A percentile compares a stretch with the other conserved stretches of the same genome.
Conservation (phyloP, 768 basidiomycete genomes). For the Pholiota microspora region DNA sequence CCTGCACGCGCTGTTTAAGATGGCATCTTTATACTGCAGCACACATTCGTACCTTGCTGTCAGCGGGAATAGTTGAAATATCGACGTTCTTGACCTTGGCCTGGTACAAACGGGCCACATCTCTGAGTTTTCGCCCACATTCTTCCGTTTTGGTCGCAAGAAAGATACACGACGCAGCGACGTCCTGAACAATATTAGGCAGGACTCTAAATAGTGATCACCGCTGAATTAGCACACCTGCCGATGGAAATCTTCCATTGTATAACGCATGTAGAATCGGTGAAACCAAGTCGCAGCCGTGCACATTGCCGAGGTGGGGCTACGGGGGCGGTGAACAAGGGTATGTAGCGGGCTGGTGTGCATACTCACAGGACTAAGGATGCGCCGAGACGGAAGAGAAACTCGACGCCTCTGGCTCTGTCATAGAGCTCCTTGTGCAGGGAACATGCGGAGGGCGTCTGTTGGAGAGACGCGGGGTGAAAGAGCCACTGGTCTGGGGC, state of each 20-base stretch:
- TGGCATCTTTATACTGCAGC: constrained; percentile 4
- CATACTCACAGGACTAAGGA: constrained; percentile 70
- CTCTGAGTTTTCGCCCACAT: constrained; percentile 82
- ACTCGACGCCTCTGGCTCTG: constrained; percentile 79
- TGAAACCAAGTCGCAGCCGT: constrained; percentile 92
- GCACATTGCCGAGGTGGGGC: constrained; percentile 78
- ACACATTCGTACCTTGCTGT: constrained; percentile 54
- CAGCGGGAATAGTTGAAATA: constrained; percentile 52
- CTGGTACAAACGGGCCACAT: constrained; percentile 74
- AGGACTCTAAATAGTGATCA: constrained; percentile 9
- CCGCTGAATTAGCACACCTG: constrained; percentile 49
- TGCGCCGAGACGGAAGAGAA: constrained; percentile 78
- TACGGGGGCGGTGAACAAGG: constrained; percentile 26
- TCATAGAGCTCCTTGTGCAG: constrained; percentile 74
- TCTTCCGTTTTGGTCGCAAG: constrained; percentile 92
- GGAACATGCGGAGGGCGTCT: constrained; percentile 59
- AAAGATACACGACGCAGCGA: constrained; percentile 84
- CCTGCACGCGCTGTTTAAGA: constrained; percentile 41
- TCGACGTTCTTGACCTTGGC: constrained; percentile 63
- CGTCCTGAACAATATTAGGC: constrained; percentile 49
- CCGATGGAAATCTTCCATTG: constrained; percentile 78
- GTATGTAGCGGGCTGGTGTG: constrained; percentile 10
- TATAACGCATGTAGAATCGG: constrained; percentile 85
- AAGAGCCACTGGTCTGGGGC: constrained; percentile 69
- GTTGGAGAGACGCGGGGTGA: constrained; percentile 51